These are phyloP conservation scores for Rhizomucor miehei DNA, from an alignment of 371 early-diverging fungal genomes.

Conservation along the genomic window DNA sequence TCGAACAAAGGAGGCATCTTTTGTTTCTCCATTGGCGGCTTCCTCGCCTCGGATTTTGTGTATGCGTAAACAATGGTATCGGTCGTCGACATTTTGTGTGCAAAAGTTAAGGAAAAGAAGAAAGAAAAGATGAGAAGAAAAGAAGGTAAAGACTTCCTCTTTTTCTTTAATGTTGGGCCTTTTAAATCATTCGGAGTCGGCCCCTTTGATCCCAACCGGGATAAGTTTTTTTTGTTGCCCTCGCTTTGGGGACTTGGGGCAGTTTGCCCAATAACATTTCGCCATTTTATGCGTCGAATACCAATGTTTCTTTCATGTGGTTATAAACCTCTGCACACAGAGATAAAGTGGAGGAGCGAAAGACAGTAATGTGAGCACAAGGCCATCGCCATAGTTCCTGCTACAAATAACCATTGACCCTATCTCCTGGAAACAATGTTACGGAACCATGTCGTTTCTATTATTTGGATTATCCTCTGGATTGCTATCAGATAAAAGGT, in stretches of 20 bases:
- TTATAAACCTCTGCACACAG: no score
- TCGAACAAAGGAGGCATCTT: conserved; percentile 53
- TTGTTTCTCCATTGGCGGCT: conserved; percentile 40
- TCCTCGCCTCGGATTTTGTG: conserved; percentile 46
- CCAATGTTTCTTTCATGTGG: no score
- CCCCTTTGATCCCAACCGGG: neutral
- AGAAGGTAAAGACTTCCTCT: neutral
- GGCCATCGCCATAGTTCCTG: no score
- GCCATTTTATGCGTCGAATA: no score
- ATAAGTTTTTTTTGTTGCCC: conserved; percentile 1
- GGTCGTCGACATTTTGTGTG: conserved; percentile 19
- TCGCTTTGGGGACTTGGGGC: conserved; percentile 15
- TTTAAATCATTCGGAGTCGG: neutral
- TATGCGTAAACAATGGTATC: conserved; percentile 22
- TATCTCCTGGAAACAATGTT: no score
- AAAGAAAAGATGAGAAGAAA: neutral
- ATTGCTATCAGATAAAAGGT: neutral
- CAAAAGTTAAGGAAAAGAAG: neutral
- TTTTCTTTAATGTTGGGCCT: neutral
- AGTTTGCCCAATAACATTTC: conserved; percentile 5
- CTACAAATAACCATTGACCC: no score
- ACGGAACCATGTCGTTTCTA: no score
- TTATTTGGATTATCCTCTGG: neutral
- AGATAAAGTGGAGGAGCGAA: neutral
- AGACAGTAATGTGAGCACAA: no score